These are phyloP conservation scores for Heritiera fomes DNA, from an alignment of 345 rosid genomes.

Conservation along the genomic window DNA sequence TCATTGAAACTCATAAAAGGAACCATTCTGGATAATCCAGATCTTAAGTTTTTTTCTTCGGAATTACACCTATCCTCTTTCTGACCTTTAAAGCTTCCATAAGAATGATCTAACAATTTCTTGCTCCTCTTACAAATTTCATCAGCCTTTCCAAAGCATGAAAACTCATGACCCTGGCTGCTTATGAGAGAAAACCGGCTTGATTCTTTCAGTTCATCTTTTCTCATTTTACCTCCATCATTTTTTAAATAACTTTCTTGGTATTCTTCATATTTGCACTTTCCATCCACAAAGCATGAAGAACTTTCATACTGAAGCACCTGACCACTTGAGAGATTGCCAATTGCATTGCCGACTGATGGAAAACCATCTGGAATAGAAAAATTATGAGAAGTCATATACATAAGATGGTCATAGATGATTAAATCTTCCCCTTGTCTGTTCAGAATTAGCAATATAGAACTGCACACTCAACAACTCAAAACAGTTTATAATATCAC, in stretches of 20 bases:
- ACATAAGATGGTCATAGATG: neutral
- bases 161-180: constrained; percentile 30
- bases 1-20: constrained; percentile 44
- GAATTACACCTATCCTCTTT: constrained; percentile 11
- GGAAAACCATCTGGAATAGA: constrained; percentile 52
- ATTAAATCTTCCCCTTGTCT: neutral
- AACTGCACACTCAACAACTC: neutral
- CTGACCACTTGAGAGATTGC: constrained; percentile 54
- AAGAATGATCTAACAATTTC: constrained; percentile 1
- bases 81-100: constrained; percentile 13
- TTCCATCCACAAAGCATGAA: constrained; percentile 51
- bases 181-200: neutral
- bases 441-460: neutral
- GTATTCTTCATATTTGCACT: constrained; percentile 63
- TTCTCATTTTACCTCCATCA: constrained; percentile 27
- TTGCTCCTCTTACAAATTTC: constrained; percentile 16
- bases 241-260: constrained; percentile 63
- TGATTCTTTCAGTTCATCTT: constrained; percentile 14
- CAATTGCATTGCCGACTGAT: constrained; percentile 35
- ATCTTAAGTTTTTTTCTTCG: constrained; percentile 7
- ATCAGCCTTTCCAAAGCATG: constrained; percentile 21
- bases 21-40: constrained; percentile 26
- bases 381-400: constrained; percentile 12
- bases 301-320: constrained; percentile 73
- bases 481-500: neutral